Conservation (phyloP, 2,329 filamentous ascomycete species). For the Coniosporium tulheliwenetii region DNA sequence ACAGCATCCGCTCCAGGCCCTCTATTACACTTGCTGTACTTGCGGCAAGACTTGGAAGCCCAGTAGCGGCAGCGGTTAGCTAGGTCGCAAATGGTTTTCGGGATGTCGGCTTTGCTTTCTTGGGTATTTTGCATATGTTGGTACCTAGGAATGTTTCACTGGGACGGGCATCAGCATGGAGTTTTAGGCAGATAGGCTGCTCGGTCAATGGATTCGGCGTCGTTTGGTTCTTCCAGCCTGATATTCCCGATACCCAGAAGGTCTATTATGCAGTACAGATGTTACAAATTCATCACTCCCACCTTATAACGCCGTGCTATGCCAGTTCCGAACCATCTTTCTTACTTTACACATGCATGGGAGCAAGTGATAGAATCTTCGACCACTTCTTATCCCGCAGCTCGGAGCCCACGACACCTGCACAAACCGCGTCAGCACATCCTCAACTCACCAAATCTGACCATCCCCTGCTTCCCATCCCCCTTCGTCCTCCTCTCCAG, state of each 20-base stretch:
- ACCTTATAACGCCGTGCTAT: background rate
- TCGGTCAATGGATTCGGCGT: background rate
- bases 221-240: background rate
- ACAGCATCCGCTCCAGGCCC: constrained; percentile 18
- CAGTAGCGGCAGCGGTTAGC: constrained; percentile 6
- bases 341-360: constrained; percentile 50
- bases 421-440: constrained; percentile 5
- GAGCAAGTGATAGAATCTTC: constrained; percentile 92
- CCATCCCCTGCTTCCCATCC: background rate
- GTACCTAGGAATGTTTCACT: too few relatives aligned
- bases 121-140: too few relatives aligned
- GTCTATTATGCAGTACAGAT: background rate
- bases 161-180: background rate
- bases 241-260: background rate
- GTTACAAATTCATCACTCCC: too few relatives aligned
- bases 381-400: constrained; percentile 90
- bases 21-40: constrained; percentile 65
- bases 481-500: background rate
- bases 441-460: background rate
- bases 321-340: too few relatives aligned
- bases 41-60: constrained; percentile 69
- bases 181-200: background rate
- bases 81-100: background rate
- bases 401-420: constrained; percentile 76
- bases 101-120: too few relatives aligned